Percentiles rank a stretch among this genome's conserved stretches.
Evolutionary conservation across 2,329 filamentous ascomycete species (phyloP).

Genomic region (Talaromyces sp.): DNA sequence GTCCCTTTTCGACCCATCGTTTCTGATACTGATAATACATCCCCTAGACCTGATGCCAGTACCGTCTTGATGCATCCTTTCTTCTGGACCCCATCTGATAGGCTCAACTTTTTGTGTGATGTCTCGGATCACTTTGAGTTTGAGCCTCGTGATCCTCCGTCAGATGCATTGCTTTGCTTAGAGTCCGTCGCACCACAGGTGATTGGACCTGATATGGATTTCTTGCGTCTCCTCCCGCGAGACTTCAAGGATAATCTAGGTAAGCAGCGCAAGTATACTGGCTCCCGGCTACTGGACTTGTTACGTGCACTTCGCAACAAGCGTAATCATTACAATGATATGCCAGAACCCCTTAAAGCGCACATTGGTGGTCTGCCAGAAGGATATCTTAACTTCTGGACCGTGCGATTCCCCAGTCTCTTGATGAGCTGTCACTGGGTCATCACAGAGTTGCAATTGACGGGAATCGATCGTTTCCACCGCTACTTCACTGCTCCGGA

Average conservation of each 20-base stretch:
- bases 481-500: slow-evolving; percentile 45
- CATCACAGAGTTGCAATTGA: slow-evolving; percentile 66
- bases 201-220: slow-evolving; percentile 67
- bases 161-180: slow-evolving; percentile 63
- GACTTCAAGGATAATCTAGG: slow-evolving; percentile 87
- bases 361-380: slow-evolving; percentile 75
- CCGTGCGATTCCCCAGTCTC: slow-evolving; percentile 73
- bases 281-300: slow-evolving; percentile 78
- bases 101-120: slow-evolving; percentile 90
- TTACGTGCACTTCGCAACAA: slow-evolving; percentile 91
- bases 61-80: slow-evolving; percentile 92
- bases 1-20: not conserved
- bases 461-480: slow-evolving; percentile 44
- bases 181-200: slow-evolving; percentile 52
- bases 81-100: slow-evolving; percentile 91
- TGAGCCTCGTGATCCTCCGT: slow-evolving; percentile 81
- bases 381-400: slow-evolving; percentile 85
- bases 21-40: not conserved
- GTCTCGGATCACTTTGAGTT: slow-evolving; percentile 97
- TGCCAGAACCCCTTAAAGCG: slow-evolving; percentile 76
- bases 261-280: slow-evolving; percentile 94
- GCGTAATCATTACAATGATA: slow-evolving; percentile 96
- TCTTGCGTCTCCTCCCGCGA: slow-evolving; percentile 73
- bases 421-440: slow-evolving; percentile 78
- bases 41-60: slow-evolving; percentile 64